Percentiles rank a stretch among this genome's conserved stretches.
Conservation (phyloP, 2,329 filamentous ascomycete genomes). For the Botryotinia calthae region DNA sequence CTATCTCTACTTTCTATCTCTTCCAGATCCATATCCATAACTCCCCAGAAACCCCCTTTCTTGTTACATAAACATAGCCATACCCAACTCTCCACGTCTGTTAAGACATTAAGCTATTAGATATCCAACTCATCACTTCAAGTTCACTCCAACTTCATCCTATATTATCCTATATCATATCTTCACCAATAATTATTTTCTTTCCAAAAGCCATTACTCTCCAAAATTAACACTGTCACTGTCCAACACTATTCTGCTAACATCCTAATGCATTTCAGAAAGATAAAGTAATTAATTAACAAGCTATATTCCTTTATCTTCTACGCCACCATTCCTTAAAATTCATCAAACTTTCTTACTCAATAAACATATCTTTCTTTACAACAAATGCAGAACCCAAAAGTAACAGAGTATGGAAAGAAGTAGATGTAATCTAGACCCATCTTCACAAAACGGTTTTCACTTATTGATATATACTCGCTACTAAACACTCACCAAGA, state of each 20-base stretch:
- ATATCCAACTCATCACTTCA: too few species aligned
- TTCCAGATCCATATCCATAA: not conserved
- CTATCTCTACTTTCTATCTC: not conserved
- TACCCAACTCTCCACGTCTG: not conserved
- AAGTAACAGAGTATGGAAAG: not conserved
- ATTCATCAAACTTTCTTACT: too few species aligned
- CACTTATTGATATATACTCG: not conserved
- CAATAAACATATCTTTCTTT: too few species aligned
- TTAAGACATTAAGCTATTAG: not conserved
- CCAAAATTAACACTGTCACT: not conserved
- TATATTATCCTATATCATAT: too few species aligned
- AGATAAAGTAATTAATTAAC: not conserved
- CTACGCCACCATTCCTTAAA: too few species aligned
- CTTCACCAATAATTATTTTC: too few species aligned
- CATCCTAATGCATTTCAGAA: not conserved
- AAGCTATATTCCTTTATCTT: too few species aligned
- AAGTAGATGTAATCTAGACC: not conserved
- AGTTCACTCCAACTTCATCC: too few species aligned
- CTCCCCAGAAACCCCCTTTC: not conserved
- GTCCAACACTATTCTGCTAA: not conserved
- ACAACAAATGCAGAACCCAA: not conserved
- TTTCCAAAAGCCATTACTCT: not conserved
- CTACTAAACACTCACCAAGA: not conserved
- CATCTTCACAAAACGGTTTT: not conserved
- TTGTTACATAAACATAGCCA: accelerated